A percentile compares a stretch with the other conserved stretches of the same genome.
Conservation (phyloP, 2,329 filamentous ascomycete genomes). For the Elsinoe australis region DNA sequence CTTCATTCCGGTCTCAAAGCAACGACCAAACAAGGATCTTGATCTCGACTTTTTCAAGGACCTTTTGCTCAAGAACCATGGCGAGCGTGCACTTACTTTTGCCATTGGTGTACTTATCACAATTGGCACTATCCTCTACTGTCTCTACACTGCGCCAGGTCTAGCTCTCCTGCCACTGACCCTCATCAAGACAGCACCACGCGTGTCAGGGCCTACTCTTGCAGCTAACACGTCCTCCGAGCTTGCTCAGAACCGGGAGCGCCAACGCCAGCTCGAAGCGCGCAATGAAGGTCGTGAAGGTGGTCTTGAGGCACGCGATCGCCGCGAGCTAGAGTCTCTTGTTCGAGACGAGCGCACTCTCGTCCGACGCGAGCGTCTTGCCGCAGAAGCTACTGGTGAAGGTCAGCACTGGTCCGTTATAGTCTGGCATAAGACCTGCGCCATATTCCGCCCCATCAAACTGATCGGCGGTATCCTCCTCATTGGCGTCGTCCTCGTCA, state of each 20-base stretch:
- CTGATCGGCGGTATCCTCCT: slow-evolving; percentile 75
- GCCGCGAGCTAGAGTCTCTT: slow-evolving; percentile 78
- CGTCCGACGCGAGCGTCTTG: slow-evolving; percentile 78
- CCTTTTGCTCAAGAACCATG: slow-evolving; percentile 75
- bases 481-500: slow-evolving; percentile 62
- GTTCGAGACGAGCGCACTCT: slow-evolving; percentile 87
- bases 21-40: slow-evolving; percentile 55
- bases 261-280: slow-evolving; percentile 82
- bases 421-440: slow-evolving; percentile 71
- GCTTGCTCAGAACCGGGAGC: slow-evolving; percentile 79
- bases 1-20: slow-evolving; percentile 75
- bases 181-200: slow-evolving; percentile 84
- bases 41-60: slow-evolving; percentile 90
- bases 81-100: slow-evolving; percentile 88
- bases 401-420: slow-evolving; percentile 66
- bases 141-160: slow-evolving; percentile 80
- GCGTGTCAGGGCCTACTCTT: slow-evolving; percentile 73
- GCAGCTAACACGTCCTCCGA: slow-evolving; percentile 70
- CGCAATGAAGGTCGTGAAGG: slow-evolving; percentile 69
- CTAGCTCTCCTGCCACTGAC: slow-evolving; percentile 82
- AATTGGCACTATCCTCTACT: slow-evolving; percentile 76
- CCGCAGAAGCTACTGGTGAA: slow-evolving; percentile 71
- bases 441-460: slow-evolving; percentile 80
- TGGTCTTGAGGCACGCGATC: slow-evolving; percentile 73
- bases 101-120: slow-evolving; percentile 80